phyloP scores from a whole-genome alignment of 177 flowering plant species.

The Vitis hybrid region DNA sequence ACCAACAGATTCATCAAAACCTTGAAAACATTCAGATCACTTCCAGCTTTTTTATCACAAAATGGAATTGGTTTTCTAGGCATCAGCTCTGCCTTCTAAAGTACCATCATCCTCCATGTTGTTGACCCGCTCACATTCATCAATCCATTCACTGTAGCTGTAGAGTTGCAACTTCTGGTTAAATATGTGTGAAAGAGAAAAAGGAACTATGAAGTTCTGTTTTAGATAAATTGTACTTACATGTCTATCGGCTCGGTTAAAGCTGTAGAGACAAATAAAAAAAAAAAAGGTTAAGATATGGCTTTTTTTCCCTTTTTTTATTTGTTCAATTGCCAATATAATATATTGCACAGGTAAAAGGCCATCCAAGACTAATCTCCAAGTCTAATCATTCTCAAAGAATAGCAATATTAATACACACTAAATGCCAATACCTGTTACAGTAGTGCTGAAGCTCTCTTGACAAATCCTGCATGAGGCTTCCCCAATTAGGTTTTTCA shows the following conservation, averaged over 20 bases:
- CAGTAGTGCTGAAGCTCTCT: constrained; percentile 70
- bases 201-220: not conserved
- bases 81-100: constrained; percentile 9
- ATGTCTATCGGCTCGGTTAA: constrained; percentile 72
- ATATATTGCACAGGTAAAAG: no score
- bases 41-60: no score
- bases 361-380: no score
- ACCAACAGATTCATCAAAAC: no score
- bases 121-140: constrained; percentile 83
- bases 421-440: constrained; percentile 41
- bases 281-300: not conserved
- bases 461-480: constrained; percentile 66
- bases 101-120: constrained; percentile 66
- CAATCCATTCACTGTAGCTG: constrained; percentile 90
- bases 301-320: not conserved
- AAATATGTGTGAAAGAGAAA: not conserved
- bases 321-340: no score
- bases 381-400: no score
- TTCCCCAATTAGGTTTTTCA: constrained; percentile 75
- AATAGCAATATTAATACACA: no score
- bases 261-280: constrained; percentile 37
- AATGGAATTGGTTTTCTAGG: not conserved
- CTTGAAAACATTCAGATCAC: no score
- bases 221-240: constrained; percentile 31
- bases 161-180: constrained; percentile 3